A percentile compares a stretch with the other conserved stretches of the same genome.
Evolutionary conservation across 257 asterid species (phyloP).

Genomic region (Fraxinus quadrangulata): DNA sequence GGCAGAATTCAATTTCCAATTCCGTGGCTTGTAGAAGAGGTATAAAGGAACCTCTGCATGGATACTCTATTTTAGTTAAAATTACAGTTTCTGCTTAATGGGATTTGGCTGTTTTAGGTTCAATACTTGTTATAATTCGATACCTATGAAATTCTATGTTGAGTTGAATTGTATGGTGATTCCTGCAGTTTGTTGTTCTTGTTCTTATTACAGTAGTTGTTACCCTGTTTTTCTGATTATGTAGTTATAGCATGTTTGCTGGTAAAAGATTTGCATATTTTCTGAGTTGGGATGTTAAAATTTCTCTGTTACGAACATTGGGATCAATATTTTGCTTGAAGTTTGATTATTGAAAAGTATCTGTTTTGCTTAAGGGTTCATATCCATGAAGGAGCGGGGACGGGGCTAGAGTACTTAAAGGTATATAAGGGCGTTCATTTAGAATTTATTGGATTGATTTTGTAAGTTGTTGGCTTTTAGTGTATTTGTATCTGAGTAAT

Average conservation of each 20-base stretch:
- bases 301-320: background rate
- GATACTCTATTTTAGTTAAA: background rate
- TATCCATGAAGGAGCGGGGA: background rate
- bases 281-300: background rate
- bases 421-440: background rate
- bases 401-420: background rate
- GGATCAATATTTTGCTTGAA: background rate
- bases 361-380: background rate
- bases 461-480: background rate
- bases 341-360: background rate
- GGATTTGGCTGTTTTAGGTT: constrained; percentile 12
- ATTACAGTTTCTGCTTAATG: background rate
- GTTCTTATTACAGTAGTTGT: background rate
- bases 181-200: background rate
- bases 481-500: background rate
- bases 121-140: constrained; percentile 8
- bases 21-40: constrained; percentile 2
- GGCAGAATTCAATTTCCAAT: constrained; percentile 18
- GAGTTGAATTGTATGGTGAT: constrained; percentile 7
- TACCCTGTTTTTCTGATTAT: background rate
- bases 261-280: background rate
- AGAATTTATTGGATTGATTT: background rate
- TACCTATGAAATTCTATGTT: constrained; percentile 11
- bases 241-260: background rate
- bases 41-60: constrained; percentile 10